A percentile compares a stretch with the other conserved stretches of the same genome.
Evolutionary conservation across 345 rosid species (phyloP).

Genomic region (Ailanthus altissimus): DNA sequence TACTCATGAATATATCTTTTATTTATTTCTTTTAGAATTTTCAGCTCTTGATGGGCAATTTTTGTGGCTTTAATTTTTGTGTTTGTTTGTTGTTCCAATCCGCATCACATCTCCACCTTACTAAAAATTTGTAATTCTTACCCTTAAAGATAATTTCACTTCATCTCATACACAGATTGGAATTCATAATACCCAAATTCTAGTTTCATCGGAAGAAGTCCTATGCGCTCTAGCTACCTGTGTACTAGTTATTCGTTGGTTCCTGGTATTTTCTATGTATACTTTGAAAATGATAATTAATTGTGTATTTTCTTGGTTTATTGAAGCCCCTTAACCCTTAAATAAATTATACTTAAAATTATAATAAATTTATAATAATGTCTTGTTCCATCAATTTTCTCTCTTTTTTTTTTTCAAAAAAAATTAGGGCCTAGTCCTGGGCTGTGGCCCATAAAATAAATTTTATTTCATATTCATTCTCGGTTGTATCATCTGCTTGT

Average conservation of each 20-base stretch:
- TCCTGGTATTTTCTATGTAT: background rate
- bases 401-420: too few species aligned
- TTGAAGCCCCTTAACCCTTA: background rate
- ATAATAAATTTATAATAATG: too few species aligned
- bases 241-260: background rate
- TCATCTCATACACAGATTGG: background rate
- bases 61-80: too few species aligned
- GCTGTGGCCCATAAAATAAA: background rate
- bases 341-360: too few species aligned
- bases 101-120: too few species aligned
- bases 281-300: too few species aligned
- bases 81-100: too few species aligned
- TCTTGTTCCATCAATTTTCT: too few species aligned
- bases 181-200: background rate
- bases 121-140: background rate
- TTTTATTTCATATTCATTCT: background rate
- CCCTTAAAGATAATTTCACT: background rate
- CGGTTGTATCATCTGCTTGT: background rate
- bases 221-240: background rate
- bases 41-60: too few species aligned
- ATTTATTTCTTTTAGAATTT: too few species aligned
- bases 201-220: background rate
- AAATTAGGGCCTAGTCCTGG: too few species aligned
- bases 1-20: too few species aligned
- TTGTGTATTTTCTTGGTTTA: background rate